Base-by-base conservation (phyloP, 1,284 basidiomycete genomes). In the Malassezia pachydermatis region DNA sequence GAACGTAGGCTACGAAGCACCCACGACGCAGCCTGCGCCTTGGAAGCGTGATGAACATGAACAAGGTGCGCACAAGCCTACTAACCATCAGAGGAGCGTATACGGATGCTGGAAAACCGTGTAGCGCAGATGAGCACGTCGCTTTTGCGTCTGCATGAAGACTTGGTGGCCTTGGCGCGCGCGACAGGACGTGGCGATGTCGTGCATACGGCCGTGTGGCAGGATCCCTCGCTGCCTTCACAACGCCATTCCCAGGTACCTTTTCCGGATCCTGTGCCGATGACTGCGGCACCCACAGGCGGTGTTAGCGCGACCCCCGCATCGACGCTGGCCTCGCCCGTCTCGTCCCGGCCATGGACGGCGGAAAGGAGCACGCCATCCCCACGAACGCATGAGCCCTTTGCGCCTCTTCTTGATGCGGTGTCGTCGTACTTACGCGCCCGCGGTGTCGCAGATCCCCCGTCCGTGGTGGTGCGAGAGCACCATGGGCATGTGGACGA, bases 401-500 rank as follows among this genome's bases (percentile, higher is more conserved):
- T 38, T 20, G 36, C 22, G 20, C 41, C 41, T 3, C 16, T 34
- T 19, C 25, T 29, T 11, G 41, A 34, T 23, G 41, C 41, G 3
- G 11, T 43, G 8, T 29, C 20, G 29, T 29, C 28, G 4, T 13
- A 33, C 16, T 30, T 43, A 19, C 28, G 25, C 13, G 29, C 20
- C n/a, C 28, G 41, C 22, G 41, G 41, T 30, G 23, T 33, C 2
- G 41, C n/a, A 5, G 7, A n/a, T 9, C 20, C 19, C 14, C 17
- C 14, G 8, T 2, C 36, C 11, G 8, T 2, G 4, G 36, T 20
- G 3, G 6, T 4, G 22, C 22, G 14, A 9, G 36, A 38, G 14
- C 6, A 13, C 2, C 3, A 20, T 16, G 78, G 79, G 22, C 78
- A 86, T 56, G 74, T 98, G 54, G 92, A 98, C 54, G 94, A 98